Percentiles rank a stretch among this genome's conserved stretches.
Conservation (phyloP, 805 yeast genomes). For the Yarrowia sp. region DNA sequence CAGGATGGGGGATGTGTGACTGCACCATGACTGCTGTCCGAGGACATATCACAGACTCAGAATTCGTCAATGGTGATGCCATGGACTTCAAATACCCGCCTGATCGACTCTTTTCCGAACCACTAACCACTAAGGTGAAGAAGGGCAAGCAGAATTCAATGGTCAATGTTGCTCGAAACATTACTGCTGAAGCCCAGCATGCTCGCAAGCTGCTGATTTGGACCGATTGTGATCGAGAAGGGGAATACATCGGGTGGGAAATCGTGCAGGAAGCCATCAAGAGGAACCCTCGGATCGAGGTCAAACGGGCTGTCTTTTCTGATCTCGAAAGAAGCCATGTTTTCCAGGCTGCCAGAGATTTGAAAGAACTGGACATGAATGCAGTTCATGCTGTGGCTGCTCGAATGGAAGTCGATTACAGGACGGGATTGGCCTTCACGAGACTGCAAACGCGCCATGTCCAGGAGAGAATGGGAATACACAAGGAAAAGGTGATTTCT, state of each 20-base stretch:
- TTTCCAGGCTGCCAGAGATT: conserved; percentile 72
- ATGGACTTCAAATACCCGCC: conserved; percentile 58
- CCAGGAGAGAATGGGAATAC: conserved; percentile 48
- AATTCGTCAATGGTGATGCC: conserved; percentile 54
- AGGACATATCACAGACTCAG: conserved; percentile 79
- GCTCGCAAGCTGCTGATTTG: conserved; percentile 82
- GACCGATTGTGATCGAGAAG: conserved; percentile 99
- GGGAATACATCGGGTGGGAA: conserved; percentile 90
- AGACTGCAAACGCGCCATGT: conserved; percentile 67
- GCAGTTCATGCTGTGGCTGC: conserved; percentile 86
- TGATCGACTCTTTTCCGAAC: conserved; percentile 73
- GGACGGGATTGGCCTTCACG: conserved; percentile 90
- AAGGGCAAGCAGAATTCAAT: conserved; percentile 49
- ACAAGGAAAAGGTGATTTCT: conserved; percentile 58
- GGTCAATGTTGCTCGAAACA: conserved; percentile 65
- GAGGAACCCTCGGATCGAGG: conserved; percentile 58
- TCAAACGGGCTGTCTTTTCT: conserved; percentile 83
- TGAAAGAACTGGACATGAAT: conserved; percentile 65
- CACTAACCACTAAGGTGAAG: conserved; percentile 56
- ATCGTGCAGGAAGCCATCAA: conserved; percentile 71
- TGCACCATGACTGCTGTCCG: conserved; percentile 91
- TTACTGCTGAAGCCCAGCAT: conserved; percentile 65
- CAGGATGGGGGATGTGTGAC: conserved; percentile 66
- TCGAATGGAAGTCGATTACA: conserved; percentile 83
- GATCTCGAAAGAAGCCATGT: conserved; percentile 82